Evolutionary conservation across 371 early-diverging fungal genomes (phyloP).

Genomic region (Nosema bombycis): DNA sequence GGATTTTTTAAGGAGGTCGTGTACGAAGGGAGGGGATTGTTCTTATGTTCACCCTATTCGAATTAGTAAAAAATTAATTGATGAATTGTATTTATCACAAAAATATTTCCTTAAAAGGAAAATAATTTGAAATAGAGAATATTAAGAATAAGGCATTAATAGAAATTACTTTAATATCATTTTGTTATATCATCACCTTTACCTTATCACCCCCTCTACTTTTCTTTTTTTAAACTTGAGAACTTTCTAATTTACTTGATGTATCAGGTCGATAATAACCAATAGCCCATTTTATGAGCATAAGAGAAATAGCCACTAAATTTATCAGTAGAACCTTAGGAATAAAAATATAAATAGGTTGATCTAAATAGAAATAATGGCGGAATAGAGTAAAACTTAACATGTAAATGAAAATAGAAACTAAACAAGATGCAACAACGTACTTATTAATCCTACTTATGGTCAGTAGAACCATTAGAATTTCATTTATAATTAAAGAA

Average conservation of each 20-base stretch:
- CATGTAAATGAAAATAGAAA: constrained; percentile 55
- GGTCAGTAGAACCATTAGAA: constrained; percentile 90
- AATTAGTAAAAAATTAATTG: constrained; percentile 19
- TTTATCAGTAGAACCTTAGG: constrained; percentile 23
- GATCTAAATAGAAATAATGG: constrained; percentile 21
- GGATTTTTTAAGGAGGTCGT: constrained; percentile 82
- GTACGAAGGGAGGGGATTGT: constrained; percentile 87
- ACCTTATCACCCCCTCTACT: too few species aligned
- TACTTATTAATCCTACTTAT: constrained; percentile 49
- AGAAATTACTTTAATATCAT: too few species aligned
- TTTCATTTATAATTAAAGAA: constrained; percentile 85
- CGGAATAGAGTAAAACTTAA: constrained; percentile 51
- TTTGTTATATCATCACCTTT: too few species aligned
- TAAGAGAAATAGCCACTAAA: constrained; percentile 28
- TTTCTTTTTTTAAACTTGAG: too few species aligned
- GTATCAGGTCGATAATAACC: constrained; percentile 19
- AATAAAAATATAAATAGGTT: constrained; percentile 20
- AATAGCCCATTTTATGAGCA: constrained; percentile 3
- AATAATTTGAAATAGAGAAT: not conserved
- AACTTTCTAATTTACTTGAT: constrained; percentile 23
- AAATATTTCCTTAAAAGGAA: constrained; percentile 8
- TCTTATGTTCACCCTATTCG: constrained; percentile 91
- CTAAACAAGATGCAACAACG: constrained; percentile 43
- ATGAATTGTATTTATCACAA: constrained; percentile 41
- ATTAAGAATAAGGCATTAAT: too few species aligned